Base-by-base conservation (phyloP, 2,329 filamentous ascomycete genomes). In the Calonectria multiphialidica region DNA sequence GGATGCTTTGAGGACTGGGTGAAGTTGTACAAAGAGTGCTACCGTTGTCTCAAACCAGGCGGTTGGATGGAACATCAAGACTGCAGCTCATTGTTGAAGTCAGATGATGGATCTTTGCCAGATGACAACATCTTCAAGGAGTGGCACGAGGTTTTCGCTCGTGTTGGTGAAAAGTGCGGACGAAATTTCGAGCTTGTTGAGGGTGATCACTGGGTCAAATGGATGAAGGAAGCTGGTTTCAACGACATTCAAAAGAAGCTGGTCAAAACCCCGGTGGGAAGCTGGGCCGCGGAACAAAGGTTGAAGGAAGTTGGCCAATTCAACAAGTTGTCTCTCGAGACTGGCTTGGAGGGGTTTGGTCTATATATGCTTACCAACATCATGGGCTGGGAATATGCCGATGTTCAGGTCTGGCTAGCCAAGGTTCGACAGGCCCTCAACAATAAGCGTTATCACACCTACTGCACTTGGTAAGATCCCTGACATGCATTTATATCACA, bases 1-100 rank as follows among this genome's bases (percentile, higher is more conserved):
- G 90, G 90, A 49, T 86, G 87, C 70, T 87, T 92, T 72, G 80
- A 83, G 8, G 90, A 91, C 75, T 92, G 90, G 81, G 84, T 86
- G 40, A 83, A 85, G n/a, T 80, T 92, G 23, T 86, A 91, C 73
- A 80, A 81, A 47, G 87, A 88, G 71, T 81, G 87, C 8, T 89
- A 83, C 78, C 84, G 84, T 68, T 86, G 89, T 70, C 83, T 91
- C 16, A 87, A 87, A 73, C 90, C 90, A 0, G 90, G 90, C 16
- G 90, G 88, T 23, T 83, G 79, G 72, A 42, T 83, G 13, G 79
- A 84, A 71, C 73, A 80, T 66, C 66, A 77, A 13, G 80, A 81
- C 61, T 75, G 77, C 18, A 72, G 74, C 7, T 66, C 76, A 40
- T 57, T 50, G 6, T 63, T 75, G 30, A 30, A 50, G 13, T 78